Conservation (phyloP, 306 rosid species). For the Prunus persica region Prunus_persica_NCBIv2 NC_034010.1:26515001-26515500, state of each 20-base stretch:
- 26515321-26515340: background rate
- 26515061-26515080: background rate
- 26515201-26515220: background rate
- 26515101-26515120: background rate
- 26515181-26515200: background rate
- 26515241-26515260: background rate
- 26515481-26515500: slow-evolving; percentile 38
- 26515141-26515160: background rate
- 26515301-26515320: background rate
- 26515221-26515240: background rate
- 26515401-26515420: background rate
- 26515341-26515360: background rate
- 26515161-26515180: background rate
- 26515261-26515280: background rate
- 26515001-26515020: slow-evolving; percentile 21
- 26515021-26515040: background rate
- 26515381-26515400: slow-evolving; percentile 2
- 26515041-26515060: slow-evolving; percentile 9
- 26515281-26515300: background rate
- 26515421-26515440: slow-evolving; percentile 33
- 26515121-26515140: slow-evolving; percentile 3
- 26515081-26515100: background rate
- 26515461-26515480: slow-evolving; percentile 40
- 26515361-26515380: background rate
- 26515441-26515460: slow-evolving; percentile 47